phyloP scores from a whole-genome alignment of 192 early-diverging fungal species.

The Entophlyctis luteolus region DNA sequence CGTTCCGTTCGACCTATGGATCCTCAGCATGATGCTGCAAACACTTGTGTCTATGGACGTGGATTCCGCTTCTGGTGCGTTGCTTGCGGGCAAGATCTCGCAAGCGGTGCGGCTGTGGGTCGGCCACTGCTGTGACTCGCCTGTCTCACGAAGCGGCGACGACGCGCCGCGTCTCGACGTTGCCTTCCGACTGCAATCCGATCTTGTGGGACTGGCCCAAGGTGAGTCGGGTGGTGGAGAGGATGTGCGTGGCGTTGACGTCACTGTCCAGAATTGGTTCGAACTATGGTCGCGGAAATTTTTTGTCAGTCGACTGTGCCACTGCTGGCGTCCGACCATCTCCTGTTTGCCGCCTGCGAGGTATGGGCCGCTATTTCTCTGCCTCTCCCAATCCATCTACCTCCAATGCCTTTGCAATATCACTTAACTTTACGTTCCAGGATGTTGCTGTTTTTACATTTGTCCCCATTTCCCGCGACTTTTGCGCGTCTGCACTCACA shows the following conservation, averaged over 20 bases:
- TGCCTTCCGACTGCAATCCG: not conserved
- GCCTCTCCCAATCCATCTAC: not conserved
- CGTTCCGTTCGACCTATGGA: conserved; percentile 3
- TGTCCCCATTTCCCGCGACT: not conserved
- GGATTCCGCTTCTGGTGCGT: not conserved
- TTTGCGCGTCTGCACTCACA: not conserved
- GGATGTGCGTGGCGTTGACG: not conserved
- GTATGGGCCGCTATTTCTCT: not conserved
- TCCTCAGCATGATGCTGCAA: not conserved
- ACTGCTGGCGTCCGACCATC: not conserved
- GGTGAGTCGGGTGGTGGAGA: not conserved
- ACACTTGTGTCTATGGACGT: too few species aligned
- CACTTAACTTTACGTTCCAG: not conserved
- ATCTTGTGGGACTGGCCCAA: not conserved
- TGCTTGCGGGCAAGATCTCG: not conserved
- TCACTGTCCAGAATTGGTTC: not conserved
- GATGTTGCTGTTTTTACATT: not conserved
- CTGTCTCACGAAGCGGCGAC: not conserved
- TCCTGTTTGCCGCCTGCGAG: not conserved
- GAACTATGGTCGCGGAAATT: not conserved
- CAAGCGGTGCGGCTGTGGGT: too few species aligned
- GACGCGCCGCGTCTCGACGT: not conserved
- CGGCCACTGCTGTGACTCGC: too few species aligned
- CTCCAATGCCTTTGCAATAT: not conserved
- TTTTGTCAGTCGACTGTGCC: not conserved